Conservation (phyloP, 345 rosid species). For the Populus nigra region DNA sequence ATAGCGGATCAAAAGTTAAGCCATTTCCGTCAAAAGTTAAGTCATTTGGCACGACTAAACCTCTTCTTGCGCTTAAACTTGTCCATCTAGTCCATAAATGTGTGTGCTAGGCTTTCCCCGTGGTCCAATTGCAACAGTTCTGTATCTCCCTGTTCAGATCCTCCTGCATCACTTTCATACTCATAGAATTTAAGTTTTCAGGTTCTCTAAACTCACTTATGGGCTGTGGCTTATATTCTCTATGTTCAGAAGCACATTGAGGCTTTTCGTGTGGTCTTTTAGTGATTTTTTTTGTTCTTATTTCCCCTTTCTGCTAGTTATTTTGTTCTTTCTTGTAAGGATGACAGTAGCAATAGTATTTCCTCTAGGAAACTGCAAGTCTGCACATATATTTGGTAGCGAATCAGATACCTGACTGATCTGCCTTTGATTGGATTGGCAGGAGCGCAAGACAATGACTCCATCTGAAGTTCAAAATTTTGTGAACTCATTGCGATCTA, state of each 20-base stretch:
- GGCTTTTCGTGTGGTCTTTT: background rate
- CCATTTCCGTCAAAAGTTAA: no score
- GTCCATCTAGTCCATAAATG: no score
- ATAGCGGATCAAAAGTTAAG: no score
- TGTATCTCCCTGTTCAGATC: no score
- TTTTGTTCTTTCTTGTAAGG: background rate
- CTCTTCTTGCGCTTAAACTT: no score
- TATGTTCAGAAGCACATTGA: background rate
- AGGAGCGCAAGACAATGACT: constrained; percentile 85
- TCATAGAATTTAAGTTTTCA: background rate
- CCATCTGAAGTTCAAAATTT: constrained; percentile 65
- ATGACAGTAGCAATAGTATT: background rate
- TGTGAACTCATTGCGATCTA: constrained; percentile 69
- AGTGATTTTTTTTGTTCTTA: background rate
- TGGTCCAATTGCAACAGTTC: no score
- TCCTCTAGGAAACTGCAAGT: background rate
- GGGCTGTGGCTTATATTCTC: background rate
- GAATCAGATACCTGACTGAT: constrained; percentile 7
- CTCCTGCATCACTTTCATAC: background rate
- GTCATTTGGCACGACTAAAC: no score
- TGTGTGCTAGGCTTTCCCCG: no score
- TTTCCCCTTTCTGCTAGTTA: background rate
- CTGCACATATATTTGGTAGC: background rate
- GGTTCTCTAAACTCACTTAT: background rate
- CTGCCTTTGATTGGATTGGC: constrained; percentile 35